Percentiles rank a stretch among this genome's conserved stretches.
Evolutionary conservation across 2,329 filamentous ascomycete genomes (phyloP).

Genomic region (Trichophaea hybrida): DNA sequence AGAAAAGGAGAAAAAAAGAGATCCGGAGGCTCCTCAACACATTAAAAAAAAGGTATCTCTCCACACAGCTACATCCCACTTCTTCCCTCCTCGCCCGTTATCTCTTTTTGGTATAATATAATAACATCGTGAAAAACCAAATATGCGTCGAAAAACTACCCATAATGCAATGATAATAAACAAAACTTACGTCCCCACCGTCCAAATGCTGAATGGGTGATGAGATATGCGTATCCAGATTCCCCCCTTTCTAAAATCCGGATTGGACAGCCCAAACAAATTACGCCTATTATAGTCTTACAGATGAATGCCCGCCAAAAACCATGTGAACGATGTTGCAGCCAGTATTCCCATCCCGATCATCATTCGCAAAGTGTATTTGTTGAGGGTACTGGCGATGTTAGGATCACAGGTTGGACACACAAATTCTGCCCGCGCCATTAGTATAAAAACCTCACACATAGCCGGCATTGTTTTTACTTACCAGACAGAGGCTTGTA

Average conservation of each 20-base stretch:
- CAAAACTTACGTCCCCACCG: neutral
- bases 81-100: too few relatives aligned
- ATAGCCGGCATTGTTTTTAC: constrained; percentile 21
- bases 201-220: neutral
- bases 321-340: constrained; percentile 32
- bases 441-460: neutral
- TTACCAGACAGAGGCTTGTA: constrained; percentile 38
- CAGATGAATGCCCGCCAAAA: constrained; percentile 11
- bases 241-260: neutral
- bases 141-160: too few relatives aligned
- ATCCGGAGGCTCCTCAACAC: too few relatives aligned
- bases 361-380: constrained; percentile 35
- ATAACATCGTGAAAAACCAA: too few relatives aligned
- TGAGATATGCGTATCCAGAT: neutral
- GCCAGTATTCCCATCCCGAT: constrained; percentile 36
- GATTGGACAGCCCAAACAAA: neutral
- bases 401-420: constrained; percentile 36
- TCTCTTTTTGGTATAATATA: too few relatives aligned
- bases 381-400: constrained; percentile 33
- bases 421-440: constrained; percentile 29
- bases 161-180: too few relatives aligned
- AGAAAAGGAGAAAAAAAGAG: too few relatives aligned
- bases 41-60: too few relatives aligned
- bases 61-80: too few relatives aligned
- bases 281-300: neutral